Conservation (phyloP, 352 stramenopile species). For the Phytopythium montanum region DNA sequence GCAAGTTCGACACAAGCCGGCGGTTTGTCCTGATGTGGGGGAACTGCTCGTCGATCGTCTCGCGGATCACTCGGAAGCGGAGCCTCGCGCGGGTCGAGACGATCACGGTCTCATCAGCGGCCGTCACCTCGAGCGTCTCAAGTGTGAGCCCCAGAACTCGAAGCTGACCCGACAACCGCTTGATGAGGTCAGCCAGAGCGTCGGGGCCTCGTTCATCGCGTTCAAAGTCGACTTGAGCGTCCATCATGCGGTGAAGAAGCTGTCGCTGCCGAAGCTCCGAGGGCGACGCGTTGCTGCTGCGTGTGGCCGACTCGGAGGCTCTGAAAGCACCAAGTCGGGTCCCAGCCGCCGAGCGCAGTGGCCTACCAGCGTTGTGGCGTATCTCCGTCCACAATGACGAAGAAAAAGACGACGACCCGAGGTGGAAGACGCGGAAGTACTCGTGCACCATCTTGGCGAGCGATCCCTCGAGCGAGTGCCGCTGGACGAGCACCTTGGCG, state of each 20-base stretch:
- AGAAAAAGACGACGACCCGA: slow-evolving; percentile 3
- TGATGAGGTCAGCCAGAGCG: slow-evolving; percentile 19
- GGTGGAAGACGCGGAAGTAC: slow-evolving; percentile 22
- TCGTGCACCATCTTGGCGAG: slow-evolving; percentile 18
- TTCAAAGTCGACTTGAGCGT: slow-evolving; percentile 18
- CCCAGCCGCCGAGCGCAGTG: background rate
- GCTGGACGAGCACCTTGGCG: slow-evolving; percentile 16
- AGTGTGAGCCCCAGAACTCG: slow-evolving; percentile 11
- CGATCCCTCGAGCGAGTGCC: slow-evolving; percentile 23
- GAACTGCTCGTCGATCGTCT: slow-evolving; percentile 21
- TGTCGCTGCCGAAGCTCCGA: slow-evolving; percentile 12
- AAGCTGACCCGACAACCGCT: slow-evolving; percentile 11
- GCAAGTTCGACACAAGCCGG: background rate
- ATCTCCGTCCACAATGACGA: background rate
- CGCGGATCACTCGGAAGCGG: slow-evolving; percentile 18
- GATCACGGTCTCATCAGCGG: slow-evolving; percentile 15
- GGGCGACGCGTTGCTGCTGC: background rate
- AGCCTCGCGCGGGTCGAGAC: slow-evolving; percentile 12
- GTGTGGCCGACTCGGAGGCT: background rate
- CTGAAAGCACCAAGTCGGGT: background rate
- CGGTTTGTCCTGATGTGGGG: slow-evolving; percentile 11
- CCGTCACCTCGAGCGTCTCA: slow-evolving; percentile 6
- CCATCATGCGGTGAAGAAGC: slow-evolving; percentile 23
- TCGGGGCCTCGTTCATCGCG: slow-evolving; percentile 16
- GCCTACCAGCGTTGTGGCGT: slow-evolving; percentile 1